phyloP scores from a whole-genome alignment of 2,329 filamentous ascomycete genomes.

The Penicillium sp. region DNA sequence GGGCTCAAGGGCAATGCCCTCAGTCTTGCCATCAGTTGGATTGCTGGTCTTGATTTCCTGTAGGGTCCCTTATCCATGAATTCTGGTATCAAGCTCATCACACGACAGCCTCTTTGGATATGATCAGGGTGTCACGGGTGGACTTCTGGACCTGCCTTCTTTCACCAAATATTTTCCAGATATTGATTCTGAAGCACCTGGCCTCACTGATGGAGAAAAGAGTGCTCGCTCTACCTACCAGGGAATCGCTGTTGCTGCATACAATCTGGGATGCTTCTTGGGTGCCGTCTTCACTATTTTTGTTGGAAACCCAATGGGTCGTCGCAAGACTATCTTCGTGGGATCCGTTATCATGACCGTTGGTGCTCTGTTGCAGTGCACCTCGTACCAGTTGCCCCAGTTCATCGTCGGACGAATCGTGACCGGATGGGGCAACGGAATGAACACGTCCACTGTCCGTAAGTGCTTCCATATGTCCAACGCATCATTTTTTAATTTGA shows the following conservation, averaged over 20 bases:
- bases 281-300: conserved; percentile 50
- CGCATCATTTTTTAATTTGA: background rate
- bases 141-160: conserved; percentile 40
- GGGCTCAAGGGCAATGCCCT: conserved; percentile 3
- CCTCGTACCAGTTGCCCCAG: conserved; percentile 32
- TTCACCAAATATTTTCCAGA: conserved; percentile 43
- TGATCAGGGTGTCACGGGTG: conserved; percentile 44
- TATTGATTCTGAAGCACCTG: conserved; percentile 21
- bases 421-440: conserved; percentile 51
- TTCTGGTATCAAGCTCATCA: conserved; percentile 6
- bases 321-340: conserved; percentile 21
- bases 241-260: conserved; percentile 42
- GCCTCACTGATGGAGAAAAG: background rate
- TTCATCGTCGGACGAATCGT: conserved; percentile 49
- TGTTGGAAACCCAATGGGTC: conserved; percentile 40
- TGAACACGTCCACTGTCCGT: conserved; percentile 50
- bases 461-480: background rate
- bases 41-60: conserved; percentile 7
- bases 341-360: conserved; percentile 41
- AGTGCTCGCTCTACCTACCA: conserved; percentile 26
- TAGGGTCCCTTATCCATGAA: background rate
- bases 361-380: conserved; percentile 21
- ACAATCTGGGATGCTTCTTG: conserved; percentile 49
- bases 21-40: conserved; percentile 3
- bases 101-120: conserved; percentile 35